A percentile compares a stretch with the other conserved stretches of the same genome.
phyloP scores from a whole-genome alignment of 352 stramenopile genomes.

The Phytophthora tentaculata region DNA sequence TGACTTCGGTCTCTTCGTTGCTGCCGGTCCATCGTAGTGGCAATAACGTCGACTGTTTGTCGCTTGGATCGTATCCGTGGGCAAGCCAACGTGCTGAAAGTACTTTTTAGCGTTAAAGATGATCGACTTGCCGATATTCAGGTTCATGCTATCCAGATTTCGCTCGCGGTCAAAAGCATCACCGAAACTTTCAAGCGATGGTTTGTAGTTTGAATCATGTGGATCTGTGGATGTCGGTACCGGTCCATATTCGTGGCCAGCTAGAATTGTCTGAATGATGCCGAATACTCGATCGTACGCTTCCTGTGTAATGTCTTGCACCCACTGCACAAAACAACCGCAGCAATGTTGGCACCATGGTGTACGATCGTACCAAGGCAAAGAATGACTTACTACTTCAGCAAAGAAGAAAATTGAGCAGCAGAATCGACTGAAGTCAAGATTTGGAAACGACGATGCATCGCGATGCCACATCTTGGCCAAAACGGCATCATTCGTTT shows the following conservation, averaged over 20 bases:
- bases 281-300: constrained; percentile 35
- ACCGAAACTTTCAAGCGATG: constrained; percentile 32
- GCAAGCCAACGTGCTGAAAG: constrained; percentile 33
- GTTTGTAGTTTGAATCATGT: constrained; percentile 14
- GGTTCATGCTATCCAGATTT: constrained; percentile 27
- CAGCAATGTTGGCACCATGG: not conserved
- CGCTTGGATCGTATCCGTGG: constrained; percentile 12
- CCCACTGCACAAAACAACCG: constrained; percentile 15
- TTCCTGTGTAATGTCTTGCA: constrained; percentile 29
- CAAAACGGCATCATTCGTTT: constrained; percentile 50
- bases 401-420: constrained; percentile 67
- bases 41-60: constrained; percentile 6
- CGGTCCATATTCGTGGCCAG: constrained; percentile 7
- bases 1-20: constrained; percentile 5
- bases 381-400: constrained; percentile 51
- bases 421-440: constrained; percentile 63
- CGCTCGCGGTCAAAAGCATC: constrained; percentile 33
- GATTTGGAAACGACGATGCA: constrained; percentile 32
- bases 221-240: not conserved
- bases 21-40: not conserved
- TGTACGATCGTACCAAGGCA: not conserved
- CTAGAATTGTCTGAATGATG: constrained; percentile 28
- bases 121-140: constrained; percentile 44
- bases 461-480: constrained; percentile 60
- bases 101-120: constrained; percentile 36